Base-by-base conservation (phyloP, 495 filamentous ascomycete genomes). In the Beverwykella pulmonaria region DNA sequence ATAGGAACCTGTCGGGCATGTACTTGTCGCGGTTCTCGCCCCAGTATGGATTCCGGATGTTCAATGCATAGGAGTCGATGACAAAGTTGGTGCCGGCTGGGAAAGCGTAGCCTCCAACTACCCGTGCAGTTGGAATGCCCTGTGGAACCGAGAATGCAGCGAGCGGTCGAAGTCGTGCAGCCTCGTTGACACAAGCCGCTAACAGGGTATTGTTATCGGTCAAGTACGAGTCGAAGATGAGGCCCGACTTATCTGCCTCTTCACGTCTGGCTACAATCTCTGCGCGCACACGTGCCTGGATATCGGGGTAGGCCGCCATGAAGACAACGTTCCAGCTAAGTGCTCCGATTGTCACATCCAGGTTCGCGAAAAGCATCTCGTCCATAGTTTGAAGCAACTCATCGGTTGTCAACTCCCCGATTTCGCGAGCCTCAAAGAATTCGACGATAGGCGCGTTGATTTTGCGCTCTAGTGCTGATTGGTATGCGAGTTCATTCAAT, bases 351-450 rank as follows among this genome's bases (percentile, higher is more conserved):
- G 79, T 79, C 0, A 82, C 79, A 57, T 83, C 80, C 0, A 82
- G 65, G 53, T 82, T 81, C 1, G 77, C 80, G 61, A 76, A 82
- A 1, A 81, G 71, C 59, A 73, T 71, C 67, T 82, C 80, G 53
- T 79, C 79, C 1, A 82, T 8, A 1, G 79, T 81, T 14, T 81
- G 79, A 8, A 73, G 52, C 0, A 79, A 34, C 49, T 79, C 48
- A 23, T 65, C 67, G 15, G 36, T 19, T 23, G 23, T 69, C n/a
- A 77, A 68, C 3, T 48, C 6, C 1, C 73, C 69, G 1, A 27
- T 14, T 0, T 70, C 41, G 2, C 68, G 49, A 6, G 66, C 68
- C 15, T 58, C 53, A 57, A 68, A 76, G 58, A 80, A 59, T n/a
- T 41, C 30, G 1, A 54, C 36, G 19, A 67, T 55, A 1, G 63